Conservation (phyloP, 2,329 filamentous ascomycete genomes). For the Ophiostoma perfectum region DNA sequence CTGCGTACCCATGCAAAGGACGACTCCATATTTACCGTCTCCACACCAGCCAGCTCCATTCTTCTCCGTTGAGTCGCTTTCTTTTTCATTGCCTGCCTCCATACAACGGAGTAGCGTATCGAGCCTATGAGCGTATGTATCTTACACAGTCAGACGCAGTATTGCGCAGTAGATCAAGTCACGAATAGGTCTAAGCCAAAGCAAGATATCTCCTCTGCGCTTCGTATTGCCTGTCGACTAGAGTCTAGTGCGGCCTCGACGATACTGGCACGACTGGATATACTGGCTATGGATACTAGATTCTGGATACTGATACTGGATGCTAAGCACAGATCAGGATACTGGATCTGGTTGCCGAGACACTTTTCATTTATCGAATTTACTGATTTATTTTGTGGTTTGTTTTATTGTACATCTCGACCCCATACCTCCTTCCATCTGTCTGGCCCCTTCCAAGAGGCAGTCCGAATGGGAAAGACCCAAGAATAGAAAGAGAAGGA, state of each 20-base stretch:
- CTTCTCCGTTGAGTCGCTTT: slow-evolving; percentile 14
- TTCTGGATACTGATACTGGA: background rate
- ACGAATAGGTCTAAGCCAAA: too few relatives aligned
- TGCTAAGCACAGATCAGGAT: background rate
- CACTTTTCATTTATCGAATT: slow-evolving; percentile 9
- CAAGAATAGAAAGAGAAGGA: slow-evolving; percentile 9
- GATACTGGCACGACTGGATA: background rate
- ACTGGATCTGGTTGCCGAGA: slow-evolving; percentile 1
- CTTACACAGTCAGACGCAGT: too few relatives aligned
- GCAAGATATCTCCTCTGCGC: too few relatives aligned
- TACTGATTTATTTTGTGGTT: background rate
- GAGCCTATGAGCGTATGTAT: too few relatives aligned
- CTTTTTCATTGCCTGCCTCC: slow-evolving; percentile 5
- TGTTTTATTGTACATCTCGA: slow-evolving; percentile 3
- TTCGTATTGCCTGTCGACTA: background rate
- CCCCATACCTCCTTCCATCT: background rate
- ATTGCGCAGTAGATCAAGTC: too few relatives aligned
- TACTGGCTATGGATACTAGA: too few relatives aligned
- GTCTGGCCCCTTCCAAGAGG: background rate
- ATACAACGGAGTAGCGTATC: background rate
- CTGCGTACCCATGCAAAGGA: slow-evolving; percentile 4
- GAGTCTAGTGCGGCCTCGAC: too few relatives aligned
- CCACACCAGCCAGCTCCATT: slow-evolving; percentile 11
- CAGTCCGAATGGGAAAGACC: background rate
- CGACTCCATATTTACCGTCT: background rate